A percentile compares a stretch with the other conserved stretches of the same genome.
Conservation (phyloP, 768 basidiomycete species). For the Amylocystis lapponica region DNA sequence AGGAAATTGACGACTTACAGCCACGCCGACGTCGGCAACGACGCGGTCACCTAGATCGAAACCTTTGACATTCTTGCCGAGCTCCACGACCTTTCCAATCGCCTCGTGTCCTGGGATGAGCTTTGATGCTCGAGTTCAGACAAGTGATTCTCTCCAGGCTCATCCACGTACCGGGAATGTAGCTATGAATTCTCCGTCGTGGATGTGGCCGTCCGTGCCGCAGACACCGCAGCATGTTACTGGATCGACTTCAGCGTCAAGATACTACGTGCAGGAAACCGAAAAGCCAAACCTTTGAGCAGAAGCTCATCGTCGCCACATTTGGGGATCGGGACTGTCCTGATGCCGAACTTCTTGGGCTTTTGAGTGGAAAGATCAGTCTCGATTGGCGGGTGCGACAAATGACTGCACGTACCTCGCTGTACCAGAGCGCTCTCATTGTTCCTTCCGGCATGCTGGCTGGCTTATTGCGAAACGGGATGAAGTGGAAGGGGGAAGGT, state of each 20-base stretch:
- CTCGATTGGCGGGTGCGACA: not conserved
- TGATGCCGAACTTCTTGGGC: slow-evolving; percentile 65
- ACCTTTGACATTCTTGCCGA: slow-evolving; percentile 77
- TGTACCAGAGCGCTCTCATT: slow-evolving; percentile 77
- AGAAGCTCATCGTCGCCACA: slow-evolving; percentile 67
- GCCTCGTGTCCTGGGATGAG: slow-evolving; percentile 74
- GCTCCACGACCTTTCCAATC: slow-evolving; percentile 65
- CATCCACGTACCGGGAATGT: slow-evolving; percentile 52
- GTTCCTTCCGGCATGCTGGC: slow-evolving; percentile 47
- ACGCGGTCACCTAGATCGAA: slow-evolving; percentile 77
- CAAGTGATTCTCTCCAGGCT: not conserved
- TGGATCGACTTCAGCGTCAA: slow-evolving; percentile 2
- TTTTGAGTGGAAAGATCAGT: slow-evolving; percentile 24
- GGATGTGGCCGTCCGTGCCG: slow-evolving; percentile 63
- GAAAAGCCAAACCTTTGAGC: slow-evolving; percentile 50
- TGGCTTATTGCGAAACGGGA: not conserved
- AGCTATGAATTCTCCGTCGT: slow-evolving; percentile 62
- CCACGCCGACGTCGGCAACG: slow-evolving; percentile 75
- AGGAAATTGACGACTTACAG: slow-evolving; percentile 39
- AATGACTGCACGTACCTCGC: slow-evolving; percentile 36
- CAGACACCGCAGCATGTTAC: slow-evolving; percentile 40
- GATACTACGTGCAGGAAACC: not conserved
- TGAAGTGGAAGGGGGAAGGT: slow-evolving; percentile 6
- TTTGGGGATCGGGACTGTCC: slow-evolving; percentile 60
- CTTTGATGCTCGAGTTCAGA: slow-evolving; percentile 23